Conservation (phyloP, 306 rosid species). For the Medicago lupulina region DNA sequence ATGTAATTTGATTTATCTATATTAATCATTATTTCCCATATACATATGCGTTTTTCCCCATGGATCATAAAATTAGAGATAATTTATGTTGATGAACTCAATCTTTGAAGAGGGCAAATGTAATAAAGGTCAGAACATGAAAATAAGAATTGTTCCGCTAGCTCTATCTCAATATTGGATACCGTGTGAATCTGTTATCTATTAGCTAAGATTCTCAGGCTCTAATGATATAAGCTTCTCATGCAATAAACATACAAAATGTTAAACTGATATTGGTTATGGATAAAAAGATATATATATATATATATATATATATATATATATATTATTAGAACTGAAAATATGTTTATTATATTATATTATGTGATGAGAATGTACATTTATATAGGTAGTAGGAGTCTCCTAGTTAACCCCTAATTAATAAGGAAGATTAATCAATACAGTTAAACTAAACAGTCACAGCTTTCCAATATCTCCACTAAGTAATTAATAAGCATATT, state of each 20-base stretch:
- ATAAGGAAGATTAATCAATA: too few relatives aligned
- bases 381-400: too few relatives aligned
- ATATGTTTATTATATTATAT: too few relatives aligned
- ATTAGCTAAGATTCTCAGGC: background rate
- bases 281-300: too few relatives aligned
- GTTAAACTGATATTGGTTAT: background rate
- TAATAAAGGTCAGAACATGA: conserved; percentile 7
- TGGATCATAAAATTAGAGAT: conserved; percentile 34
- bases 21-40: conserved; percentile 32
- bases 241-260: conserved; percentile 8
- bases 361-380: too few relatives aligned
- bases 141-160: conserved; percentile 13
- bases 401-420: too few relatives aligned
- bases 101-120: background rate
- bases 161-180: conserved; percentile 9
- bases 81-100: conserved; percentile 23
- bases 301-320: too few relatives aligned
- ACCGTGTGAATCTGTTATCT: background rate
- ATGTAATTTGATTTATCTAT: conserved; percentile 8
- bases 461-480: too few relatives aligned
- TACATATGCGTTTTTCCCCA: conserved; percentile 14
- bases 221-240: conserved; percentile 26
- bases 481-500: too few relatives aligned
- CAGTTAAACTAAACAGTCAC: too few relatives aligned
- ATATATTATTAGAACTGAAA: too few relatives aligned